These are phyloP conservation scores for Exophiala phaeomuriformis DNA, from an alignment of 2,329 filamentous ascomycete species.

Conservation along the genomic window DNA sequence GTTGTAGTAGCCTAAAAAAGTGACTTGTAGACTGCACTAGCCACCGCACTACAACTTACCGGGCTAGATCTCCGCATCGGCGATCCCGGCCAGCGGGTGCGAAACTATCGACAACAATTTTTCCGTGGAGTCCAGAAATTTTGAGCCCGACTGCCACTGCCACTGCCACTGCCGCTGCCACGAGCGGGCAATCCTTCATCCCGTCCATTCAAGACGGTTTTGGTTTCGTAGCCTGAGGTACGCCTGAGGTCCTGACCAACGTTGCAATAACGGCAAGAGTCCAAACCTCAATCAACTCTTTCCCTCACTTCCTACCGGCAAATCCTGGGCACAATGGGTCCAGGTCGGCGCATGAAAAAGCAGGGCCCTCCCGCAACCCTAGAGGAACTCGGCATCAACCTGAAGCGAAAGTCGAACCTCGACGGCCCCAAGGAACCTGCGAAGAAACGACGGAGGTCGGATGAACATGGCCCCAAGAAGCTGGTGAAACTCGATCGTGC, in stretches of 20 bases:
- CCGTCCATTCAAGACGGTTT: too few relatives aligned
- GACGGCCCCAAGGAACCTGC: constrained; percentile 51
- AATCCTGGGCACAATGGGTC: constrained; percentile 56
- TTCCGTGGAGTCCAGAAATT: constrained; percentile 1
- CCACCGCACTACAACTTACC: background rate
- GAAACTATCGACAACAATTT: background rate
- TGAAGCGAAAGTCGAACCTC: constrained; percentile 77
- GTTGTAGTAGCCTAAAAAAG: too few relatives aligned
- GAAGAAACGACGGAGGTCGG: constrained; percentile 60
- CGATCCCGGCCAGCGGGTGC: background rate
- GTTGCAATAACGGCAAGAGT: too few relatives aligned
- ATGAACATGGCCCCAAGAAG: constrained; percentile 39
- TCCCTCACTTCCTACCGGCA: background rate
- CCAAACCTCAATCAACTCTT: too few relatives aligned
- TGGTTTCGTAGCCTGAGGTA: too few relatives aligned
- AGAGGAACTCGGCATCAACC: constrained; percentile 59
- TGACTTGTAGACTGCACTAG: too few relatives aligned
- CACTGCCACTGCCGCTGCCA: background rate
- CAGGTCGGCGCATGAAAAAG: constrained; percentile 88
- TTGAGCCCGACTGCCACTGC: background rate
- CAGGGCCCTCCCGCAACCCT: constrained; percentile 79
- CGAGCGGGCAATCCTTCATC: too few relatives aligned
- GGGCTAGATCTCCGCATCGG: background rate
- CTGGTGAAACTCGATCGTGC: constrained; percentile 33
- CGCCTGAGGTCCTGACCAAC: too few relatives aligned